Evolutionary conservation across 2,329 filamentous ascomycete genomes (phyloP).

Genomic region (Fusarium sp.): DNA sequence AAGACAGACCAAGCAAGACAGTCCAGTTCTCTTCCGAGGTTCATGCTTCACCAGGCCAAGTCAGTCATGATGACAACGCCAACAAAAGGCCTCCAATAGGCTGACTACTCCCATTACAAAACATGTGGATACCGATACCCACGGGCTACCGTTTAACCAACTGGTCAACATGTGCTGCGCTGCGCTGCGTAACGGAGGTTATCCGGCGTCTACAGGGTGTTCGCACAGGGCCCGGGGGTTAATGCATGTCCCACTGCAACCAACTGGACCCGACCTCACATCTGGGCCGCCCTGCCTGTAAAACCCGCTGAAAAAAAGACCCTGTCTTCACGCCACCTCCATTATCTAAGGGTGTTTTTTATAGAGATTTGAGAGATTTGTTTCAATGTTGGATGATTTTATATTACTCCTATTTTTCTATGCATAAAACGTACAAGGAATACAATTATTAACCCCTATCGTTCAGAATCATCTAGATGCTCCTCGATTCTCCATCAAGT

Average conservation of each 20-base stretch:
- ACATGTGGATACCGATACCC: slow-evolving; percentile 20
- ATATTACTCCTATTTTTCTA: too few relatives aligned
- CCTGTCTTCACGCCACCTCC: slow-evolving; percentile 4
- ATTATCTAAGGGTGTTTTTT: too few relatives aligned
- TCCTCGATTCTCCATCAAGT: slow-evolving; percentile 33
- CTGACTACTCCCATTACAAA: not conserved
- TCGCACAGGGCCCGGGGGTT: too few relatives aligned
- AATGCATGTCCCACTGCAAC: slow-evolving; percentile 18
- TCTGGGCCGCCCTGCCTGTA: not conserved
- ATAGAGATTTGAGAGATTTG: not conserved
- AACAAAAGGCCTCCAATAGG: slow-evolving; percentile 8
- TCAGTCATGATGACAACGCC: not conserved
- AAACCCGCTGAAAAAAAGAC: too few relatives aligned
- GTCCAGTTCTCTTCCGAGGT: too few relatives aligned
- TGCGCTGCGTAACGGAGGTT: slow-evolving; percentile 26
- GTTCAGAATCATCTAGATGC: slow-evolving; percentile 19
- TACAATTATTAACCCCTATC: slow-evolving; percentile 1
- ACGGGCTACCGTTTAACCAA: slow-evolving; percentile 39
- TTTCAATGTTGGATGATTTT: too few relatives aligned
- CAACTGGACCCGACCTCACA: too few relatives aligned
- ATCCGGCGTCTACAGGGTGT: slow-evolving; percentile 28
- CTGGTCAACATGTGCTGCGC: too few relatives aligned
- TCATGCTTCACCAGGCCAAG: too few relatives aligned
- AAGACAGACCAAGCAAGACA: too few relatives aligned
- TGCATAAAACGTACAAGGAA: not conserved